Evolutionary conservation across 768 basidiomycete species (phyloP).

Genomic region (Suillus occidentalis): DNA sequence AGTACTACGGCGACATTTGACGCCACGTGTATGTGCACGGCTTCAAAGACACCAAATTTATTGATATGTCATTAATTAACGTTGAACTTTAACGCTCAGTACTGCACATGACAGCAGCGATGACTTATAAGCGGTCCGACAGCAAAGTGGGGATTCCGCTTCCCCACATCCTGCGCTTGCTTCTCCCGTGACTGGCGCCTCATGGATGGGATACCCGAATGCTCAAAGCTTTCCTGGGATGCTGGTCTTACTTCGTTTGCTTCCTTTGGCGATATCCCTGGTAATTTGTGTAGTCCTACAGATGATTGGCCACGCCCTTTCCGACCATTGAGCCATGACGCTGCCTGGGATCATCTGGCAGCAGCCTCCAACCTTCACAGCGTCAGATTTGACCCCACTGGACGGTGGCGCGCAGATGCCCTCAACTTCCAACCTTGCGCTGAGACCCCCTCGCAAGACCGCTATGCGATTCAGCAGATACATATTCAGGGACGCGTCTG

Average conservation of each 20-base stretch:
- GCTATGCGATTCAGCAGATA: slow-evolving; percentile 59
- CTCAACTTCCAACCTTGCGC: slow-evolving; percentile 69
- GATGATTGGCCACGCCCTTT: slow-evolving; percentile 68
- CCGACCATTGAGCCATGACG: slow-evolving; percentile 47
- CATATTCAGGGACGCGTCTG: slow-evolving; percentile 56
- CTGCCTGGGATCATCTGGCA: slow-evolving; percentile 53
- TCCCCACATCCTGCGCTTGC: slow-evolving; percentile 10
- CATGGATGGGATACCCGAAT: slow-evolving; percentile 19
- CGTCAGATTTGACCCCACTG: slow-evolving; percentile 35
- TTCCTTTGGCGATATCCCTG: slow-evolving; percentile 61
- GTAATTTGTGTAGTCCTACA: slow-evolving; percentile 59
- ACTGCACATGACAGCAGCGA: slow-evolving; percentile 28
- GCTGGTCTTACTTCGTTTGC: slow-evolving; percentile 37
- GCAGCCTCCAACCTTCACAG: slow-evolving; percentile 53
- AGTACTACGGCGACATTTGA: slow-evolving; percentile 11
- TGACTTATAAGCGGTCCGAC: slow-evolving; percentile 28
- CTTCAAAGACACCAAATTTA: slow-evolving; percentile 19
- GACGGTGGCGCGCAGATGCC: slow-evolving; percentile 50
- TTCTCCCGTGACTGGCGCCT: slow-evolving; percentile 6
- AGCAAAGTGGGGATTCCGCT: slow-evolving; percentile 2
- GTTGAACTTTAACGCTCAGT: slow-evolving; percentile 21
- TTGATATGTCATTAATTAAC: slow-evolving; percentile 14
- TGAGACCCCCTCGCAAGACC: slow-evolving; percentile 56
- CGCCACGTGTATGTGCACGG: slow-evolving; percentile 29
- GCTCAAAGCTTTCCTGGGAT: slow-evolving; percentile 15